phyloP scores from a whole-genome alignment of 164 flowering plant species.

The Berberis thunbergii region DNA sequence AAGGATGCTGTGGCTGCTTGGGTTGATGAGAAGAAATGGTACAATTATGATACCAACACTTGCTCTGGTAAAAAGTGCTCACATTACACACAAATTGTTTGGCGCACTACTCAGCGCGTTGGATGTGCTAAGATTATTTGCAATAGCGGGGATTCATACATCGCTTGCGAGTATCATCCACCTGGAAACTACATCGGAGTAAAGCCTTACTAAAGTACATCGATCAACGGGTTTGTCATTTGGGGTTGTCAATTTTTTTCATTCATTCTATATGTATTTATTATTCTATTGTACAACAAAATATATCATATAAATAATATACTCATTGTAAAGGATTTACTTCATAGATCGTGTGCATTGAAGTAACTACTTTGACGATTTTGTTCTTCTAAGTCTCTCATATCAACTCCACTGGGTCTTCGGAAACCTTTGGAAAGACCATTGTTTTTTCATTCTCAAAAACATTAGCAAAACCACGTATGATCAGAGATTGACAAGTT shows the following conservation, averaged over 20 bases:
- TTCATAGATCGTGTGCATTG: too few species aligned
- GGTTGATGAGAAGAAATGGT: slow-evolving; percentile 17
- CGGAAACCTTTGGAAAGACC: too few species aligned
- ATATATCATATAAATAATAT: background rate
- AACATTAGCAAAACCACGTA: too few species aligned
- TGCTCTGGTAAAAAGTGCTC: slow-evolving; percentile 10
- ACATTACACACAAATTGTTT: slow-evolving; percentile 21
- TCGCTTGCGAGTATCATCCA: slow-evolving; percentile 15
- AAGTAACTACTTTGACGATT: too few species aligned
- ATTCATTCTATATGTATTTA: background rate
- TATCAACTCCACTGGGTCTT: too few species aligned
- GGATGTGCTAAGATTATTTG: slow-evolving; percentile 20
- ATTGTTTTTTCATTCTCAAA: too few species aligned
- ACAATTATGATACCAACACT: slow-evolving; percentile 5
- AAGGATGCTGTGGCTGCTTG: slow-evolving; percentile 14
- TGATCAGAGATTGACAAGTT: too few species aligned
- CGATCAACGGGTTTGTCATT: slow-evolving; percentile 3
- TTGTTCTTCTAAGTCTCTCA: too few species aligned
- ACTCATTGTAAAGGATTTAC: too few species aligned
- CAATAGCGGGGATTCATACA: slow-evolving; percentile 9
- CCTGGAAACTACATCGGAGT: slow-evolving; percentile 16
- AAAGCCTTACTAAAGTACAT: slow-evolving; percentile 9
- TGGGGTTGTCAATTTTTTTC: background rate
- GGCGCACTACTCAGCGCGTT: slow-evolving; percentile 12
- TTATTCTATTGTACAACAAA: background rate